phyloP scores from a whole-genome alignment of 768 basidiomycete genomes.

The Roridomyces roridus region DNA sequence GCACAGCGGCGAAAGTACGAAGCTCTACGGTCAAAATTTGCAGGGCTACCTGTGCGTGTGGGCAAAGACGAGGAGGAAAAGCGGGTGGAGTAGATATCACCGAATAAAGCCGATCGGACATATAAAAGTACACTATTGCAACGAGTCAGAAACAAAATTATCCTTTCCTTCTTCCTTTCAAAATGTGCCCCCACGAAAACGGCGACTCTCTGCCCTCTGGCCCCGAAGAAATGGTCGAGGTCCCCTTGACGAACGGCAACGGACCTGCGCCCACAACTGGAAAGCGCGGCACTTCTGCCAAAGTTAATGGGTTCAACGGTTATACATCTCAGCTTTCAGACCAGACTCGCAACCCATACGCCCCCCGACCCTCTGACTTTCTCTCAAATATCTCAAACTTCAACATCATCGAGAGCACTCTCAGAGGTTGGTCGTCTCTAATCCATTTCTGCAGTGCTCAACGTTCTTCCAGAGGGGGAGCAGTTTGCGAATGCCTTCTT shows the following conservation, averaged over 20 bases:
- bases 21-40: conserved; percentile 79
- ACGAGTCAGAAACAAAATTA: background rate
- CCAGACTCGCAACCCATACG: conserved; percentile 77
- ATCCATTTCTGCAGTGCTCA: background rate
- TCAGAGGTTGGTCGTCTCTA: conserved; percentile 69
- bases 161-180: conserved; percentile 9
- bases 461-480: conserved; percentile 78
- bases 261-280: conserved; percentile 39
- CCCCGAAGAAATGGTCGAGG: conserved; percentile 72
- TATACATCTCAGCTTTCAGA: conserved; percentile 38
- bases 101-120: conserved; percentile 12
- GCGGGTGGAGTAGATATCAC: conserved; percentile 28
- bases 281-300: conserved; percentile 49
- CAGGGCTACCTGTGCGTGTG: conserved; percentile 69
- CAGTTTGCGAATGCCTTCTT: conserved; percentile 99
- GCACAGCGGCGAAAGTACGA: conserved; percentile 87
- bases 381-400: conserved; percentile 92
- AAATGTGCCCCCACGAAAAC: conserved; percentile 72
- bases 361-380: conserved; percentile 90
- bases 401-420: conserved; percentile 96
- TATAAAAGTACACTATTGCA: conserved; percentile 1
- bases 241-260: conserved; percentile 59
- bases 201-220: conserved; percentile 51
- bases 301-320: conserved; percentile 41
- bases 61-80: conserved; percentile 52